Base-by-base conservation (phyloP, 2,329 filamentous ascomycete genomes). In the Exophiala bonariae region DNA sequence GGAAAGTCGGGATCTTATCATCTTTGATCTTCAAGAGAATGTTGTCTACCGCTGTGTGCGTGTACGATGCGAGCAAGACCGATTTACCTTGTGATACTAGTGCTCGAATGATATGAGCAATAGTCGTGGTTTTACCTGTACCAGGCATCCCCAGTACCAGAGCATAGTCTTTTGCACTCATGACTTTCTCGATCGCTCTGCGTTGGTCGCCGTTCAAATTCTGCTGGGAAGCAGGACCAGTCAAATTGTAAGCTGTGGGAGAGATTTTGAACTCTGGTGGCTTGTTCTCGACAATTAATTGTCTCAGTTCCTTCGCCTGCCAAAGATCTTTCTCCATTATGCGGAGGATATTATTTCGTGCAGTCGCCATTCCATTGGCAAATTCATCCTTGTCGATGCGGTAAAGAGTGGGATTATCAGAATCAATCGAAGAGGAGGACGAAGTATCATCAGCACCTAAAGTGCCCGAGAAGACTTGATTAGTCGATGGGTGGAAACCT, bases 131-230 rank as follows among this genome's bases (percentile, higher is more conserved):
- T 69, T 99, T 99, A 48, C 93, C 93, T 0, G 93, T 99, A 6
- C 93, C 93, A 2, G 93, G 93, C 93, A 99, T 99, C 20, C 93
- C 93, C 16, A 99, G 80, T 10, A 99, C 91, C n/a, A 99, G 77
- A 6, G 93, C 92, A 66, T 97, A 99, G 70, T 99, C 91, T 58
- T 87, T 81, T 3, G 93, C 92, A 61, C 86, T 89, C 86, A 99
- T 95, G 31, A 99, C 92, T 67, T 96, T 97, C 58, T 89, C 81
- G 42, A 99, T 90, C 0, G 93, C 93, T 48, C 77, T 79, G 61
- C 79, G 83, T 66, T 99, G 93, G 63, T 97, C 93, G 8, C 87
- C 76, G 57, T 99, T 99, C 58, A 99, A 81, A 41, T 75, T 80
- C 52, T 80, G 79, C 41, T 81, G 78, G 28, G 80, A 72, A 6